Percentiles rank a stretch among this genome's conserved stretches.
Conservation (phyloP, 2,329 filamentous ascomycete species). For the Penicillium glabrum region DNA sequence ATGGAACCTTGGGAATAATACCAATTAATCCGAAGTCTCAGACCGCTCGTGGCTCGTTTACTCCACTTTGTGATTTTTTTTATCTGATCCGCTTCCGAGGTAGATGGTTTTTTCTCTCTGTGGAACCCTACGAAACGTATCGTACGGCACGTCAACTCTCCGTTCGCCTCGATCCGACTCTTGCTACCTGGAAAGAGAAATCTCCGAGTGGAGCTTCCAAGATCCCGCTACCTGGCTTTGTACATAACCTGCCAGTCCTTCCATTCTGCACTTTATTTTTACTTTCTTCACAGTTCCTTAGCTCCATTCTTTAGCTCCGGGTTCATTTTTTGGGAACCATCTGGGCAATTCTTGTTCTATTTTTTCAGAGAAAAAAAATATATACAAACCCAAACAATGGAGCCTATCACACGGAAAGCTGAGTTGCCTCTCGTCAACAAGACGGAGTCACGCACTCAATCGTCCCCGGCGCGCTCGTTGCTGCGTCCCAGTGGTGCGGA, state of each 20-base stretch:
- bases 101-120: background rate
- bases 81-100: conserved; percentile 25
- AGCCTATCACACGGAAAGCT: conserved; percentile 20
- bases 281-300: conserved; percentile 8
- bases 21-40: background rate
- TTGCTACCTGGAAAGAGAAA: conserved; percentile 4
- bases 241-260: conserved; percentile 13
- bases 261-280: background rate
- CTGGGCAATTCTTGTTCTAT: background rate
- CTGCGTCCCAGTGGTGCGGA: conserved; percentile 57
- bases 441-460: conserved; percentile 22
- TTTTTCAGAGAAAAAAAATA: background rate
- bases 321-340: background rate
- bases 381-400: conserved; percentile 9
- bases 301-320: conserved; percentile 8
- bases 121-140: conserved; percentile 9
- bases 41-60: background rate
- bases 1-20: conserved; percentile 11
- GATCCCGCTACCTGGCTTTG: conserved; percentile 2
- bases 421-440: conserved; percentile 28
- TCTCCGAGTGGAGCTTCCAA: conserved; percentile 9
- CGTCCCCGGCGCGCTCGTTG: conserved; percentile 36
- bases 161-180: conserved; percentile 16
- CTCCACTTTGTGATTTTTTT: conserved; percentile 16
- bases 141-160: conserved; percentile 10